phyloP scores from a whole-genome alignment of 2,329 filamentous ascomycete species.

The Verruconis gallopava region DNA sequence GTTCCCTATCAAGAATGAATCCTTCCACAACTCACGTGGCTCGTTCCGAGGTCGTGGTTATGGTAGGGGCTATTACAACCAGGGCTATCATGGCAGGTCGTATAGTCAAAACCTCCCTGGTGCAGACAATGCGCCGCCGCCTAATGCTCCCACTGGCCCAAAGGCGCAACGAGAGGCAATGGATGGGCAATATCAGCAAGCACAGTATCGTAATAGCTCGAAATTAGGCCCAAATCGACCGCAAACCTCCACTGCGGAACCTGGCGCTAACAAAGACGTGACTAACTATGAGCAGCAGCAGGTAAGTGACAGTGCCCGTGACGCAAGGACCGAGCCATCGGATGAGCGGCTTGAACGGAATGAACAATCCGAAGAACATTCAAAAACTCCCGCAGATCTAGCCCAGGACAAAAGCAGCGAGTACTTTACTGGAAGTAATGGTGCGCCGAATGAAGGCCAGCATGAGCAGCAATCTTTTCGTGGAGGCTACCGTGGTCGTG shows the following conservation, averaged over 20 bases:
- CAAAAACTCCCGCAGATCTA: no score
- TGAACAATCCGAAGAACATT: no score
- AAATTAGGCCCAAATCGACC: no score
- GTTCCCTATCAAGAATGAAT: conserved; percentile 49
- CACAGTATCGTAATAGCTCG: no score
- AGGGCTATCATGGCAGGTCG: conserved; percentile 28
- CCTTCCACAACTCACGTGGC: conserved; percentile 57
- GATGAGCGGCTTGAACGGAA: no score
- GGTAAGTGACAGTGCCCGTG: background rate
- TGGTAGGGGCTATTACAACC: conserved; percentile 33
- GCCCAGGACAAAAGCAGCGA: background rate
- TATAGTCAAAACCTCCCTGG: conserved; percentile 17
- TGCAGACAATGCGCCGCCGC: conserved; percentile 13
- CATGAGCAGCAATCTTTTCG: background rate
- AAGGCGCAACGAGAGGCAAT: conserved; percentile 3
- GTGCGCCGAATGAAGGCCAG: background rate
- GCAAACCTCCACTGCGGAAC: no score
- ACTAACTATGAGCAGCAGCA: background rate
- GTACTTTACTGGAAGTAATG: background rate
- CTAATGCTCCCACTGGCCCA: conserved; percentile 7
- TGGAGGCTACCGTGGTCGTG: background rate
- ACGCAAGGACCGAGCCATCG: background rate
- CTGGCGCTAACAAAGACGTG: background rate
- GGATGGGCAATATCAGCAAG: no score
- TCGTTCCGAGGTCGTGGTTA: conserved; percentile 48